These are phyloP conservation scores for Quercus bicolor DNA, from an alignment of 306 rosid genomes.

Conservation along the genomic window DNA sequence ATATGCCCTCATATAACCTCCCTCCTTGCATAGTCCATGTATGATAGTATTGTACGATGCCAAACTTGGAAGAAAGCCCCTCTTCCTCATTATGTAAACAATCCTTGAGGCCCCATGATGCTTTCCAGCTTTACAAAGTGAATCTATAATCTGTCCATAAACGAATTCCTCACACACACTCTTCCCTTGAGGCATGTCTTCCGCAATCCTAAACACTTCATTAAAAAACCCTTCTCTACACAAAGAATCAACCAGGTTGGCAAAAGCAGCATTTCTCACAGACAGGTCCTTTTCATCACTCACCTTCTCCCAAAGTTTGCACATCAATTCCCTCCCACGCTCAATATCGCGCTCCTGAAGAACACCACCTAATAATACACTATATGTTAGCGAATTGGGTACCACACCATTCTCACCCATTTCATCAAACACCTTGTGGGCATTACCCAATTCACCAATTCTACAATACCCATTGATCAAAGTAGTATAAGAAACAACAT, in stretches of 20 bases:
- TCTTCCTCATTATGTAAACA: conserved; percentile 65
- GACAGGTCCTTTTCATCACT: conserved; percentile 34
- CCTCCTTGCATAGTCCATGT: conserved; percentile 86
- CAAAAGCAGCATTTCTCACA: conserved; percentile 58
- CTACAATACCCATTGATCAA: conserved; percentile 60
- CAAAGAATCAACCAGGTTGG: conserved; percentile 63
- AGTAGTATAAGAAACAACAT: conserved; percentile 66
- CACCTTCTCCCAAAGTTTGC: conserved; percentile 63
- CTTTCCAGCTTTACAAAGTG: conserved; percentile 74
- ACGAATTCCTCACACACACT: conserved; percentile 55
- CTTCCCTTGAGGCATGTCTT: conserved; percentile 59
- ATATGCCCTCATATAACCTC: conserved; percentile 77
- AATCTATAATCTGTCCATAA: conserved; percentile 70
- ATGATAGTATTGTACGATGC: conserved; percentile 54
- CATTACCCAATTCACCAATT: conserved; percentile 40
- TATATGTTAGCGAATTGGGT: conserved; percentile 61
- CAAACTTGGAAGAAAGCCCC: conserved; percentile 53
- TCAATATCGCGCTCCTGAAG: conserved; percentile 49
- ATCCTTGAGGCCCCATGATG: conserved; percentile 75
- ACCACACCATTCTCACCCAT: conserved; percentile 53
- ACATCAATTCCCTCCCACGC: conserved; percentile 47
- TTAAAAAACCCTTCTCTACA: conserved; percentile 61
- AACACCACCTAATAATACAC: conserved; percentile 59
- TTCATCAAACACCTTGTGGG: conserved; percentile 75
- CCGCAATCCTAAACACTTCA: conserved; percentile 62